phyloP scores from a whole-genome alignment of 176 grass and related monocot species.

The Urochloa ruziziensis region DNA sequence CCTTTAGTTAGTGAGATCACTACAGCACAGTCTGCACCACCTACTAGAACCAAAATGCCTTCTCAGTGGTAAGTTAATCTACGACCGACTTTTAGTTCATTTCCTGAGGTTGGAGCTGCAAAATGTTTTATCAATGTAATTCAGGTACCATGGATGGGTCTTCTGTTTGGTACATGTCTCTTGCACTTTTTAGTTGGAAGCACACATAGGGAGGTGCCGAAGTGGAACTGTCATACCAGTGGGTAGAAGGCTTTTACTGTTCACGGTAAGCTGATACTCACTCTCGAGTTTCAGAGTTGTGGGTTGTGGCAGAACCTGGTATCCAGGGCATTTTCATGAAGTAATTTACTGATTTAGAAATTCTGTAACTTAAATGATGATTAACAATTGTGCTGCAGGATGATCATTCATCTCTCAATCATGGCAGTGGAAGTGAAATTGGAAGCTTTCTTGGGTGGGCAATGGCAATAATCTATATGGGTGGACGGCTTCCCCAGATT shows the following conservation, averaged over 20 bases:
- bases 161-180: conserved; percentile 47
- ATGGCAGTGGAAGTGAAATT: conserved; percentile 54
- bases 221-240: conserved; percentile 62
- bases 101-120: neutral
- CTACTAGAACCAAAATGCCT: conserved; percentile 53
- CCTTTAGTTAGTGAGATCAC: conserved; percentile 30
- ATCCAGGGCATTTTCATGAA: conserved; percentile 6
- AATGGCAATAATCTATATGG: conserved; percentile 94
- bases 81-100: conserved; percentile 6
- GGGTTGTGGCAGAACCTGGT: neutral
- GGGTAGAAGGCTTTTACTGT: conserved; percentile 72
- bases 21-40: conserved; percentile 50
- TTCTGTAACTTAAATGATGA: neutral
- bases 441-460: conserved; percentile 91
- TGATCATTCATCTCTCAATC: conserved; percentile 28
- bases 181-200: conserved; percentile 50
- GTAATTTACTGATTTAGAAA: neutral
- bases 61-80: conserved; percentile 67
- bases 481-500: conserved; percentile 90
- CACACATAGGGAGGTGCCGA: conserved; percentile 33
- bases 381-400: conserved; percentile 29
- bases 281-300: conserved; percentile 1
- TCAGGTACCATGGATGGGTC: conserved; percentile 69
- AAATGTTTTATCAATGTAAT: conserved; percentile 18
- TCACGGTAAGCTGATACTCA: conserved; percentile 44